Conservation (phyloP, 2,329 filamentous ascomycete genomes). For the Calonectria ilicicola region DNA sequence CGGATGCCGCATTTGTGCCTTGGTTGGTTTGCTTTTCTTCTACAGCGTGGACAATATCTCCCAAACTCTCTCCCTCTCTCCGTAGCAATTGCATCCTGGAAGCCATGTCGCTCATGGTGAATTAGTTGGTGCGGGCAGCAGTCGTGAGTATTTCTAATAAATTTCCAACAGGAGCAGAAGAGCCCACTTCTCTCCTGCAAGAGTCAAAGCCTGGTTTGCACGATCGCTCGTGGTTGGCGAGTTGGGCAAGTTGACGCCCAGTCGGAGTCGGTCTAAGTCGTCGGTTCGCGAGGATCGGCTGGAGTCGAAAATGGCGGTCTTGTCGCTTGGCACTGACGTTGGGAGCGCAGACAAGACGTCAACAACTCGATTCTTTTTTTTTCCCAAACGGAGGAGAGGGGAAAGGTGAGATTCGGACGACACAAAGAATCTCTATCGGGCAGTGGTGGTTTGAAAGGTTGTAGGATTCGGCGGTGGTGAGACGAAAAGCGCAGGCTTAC, state of each 20-base stretch:
- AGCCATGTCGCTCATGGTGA: background rate
- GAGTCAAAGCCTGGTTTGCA: background rate
- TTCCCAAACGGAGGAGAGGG: background rate
- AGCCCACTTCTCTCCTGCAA: background rate
- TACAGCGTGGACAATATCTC: background rate
- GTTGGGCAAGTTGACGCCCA: background rate
- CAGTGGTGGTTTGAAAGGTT: conserved; percentile 8
- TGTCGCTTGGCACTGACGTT: conserved; percentile 4
- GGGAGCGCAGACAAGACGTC: conserved; percentile 16
- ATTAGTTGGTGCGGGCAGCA: background rate
- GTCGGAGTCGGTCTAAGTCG: conserved; percentile 4
- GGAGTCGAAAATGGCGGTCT: background rate
- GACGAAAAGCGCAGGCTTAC: conserved; percentile 21
- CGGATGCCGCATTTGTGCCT: background rate
- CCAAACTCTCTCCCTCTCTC: background rate
- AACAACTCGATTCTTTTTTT: background rate
- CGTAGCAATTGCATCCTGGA: background rate
- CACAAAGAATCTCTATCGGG: background rate
- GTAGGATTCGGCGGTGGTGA: conserved; percentile 12
- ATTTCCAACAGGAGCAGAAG: background rate
- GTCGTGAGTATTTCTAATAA: background rate
- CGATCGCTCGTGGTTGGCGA: background rate
- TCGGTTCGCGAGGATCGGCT: background rate
- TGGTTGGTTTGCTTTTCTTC: background rate
- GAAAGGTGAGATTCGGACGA: background rate